These are phyloP conservation scores for Amanita subjunquillea DNA, from an alignment of 768 basidiomycete genomes.

Conservation along the genomic window DNA sequence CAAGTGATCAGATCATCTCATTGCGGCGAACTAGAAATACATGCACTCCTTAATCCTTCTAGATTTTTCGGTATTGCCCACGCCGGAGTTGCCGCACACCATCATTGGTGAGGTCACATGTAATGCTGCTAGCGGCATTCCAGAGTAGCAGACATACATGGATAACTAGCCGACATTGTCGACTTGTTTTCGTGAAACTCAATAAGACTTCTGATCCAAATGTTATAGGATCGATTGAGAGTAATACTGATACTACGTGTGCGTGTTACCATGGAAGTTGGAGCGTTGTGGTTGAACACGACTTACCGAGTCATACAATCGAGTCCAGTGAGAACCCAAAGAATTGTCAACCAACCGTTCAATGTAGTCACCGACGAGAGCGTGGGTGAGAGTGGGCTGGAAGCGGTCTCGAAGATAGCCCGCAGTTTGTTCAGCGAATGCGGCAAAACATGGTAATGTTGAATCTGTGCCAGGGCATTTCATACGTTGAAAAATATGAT, in stretches of 20 bases:
- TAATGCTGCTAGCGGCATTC: background rate
- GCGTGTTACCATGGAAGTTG: background rate
- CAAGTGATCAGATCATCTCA: conserved; percentile 10
- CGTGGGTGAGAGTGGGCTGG: conserved; percentile 82
- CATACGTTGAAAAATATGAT: background rate
- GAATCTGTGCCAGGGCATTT: conserved; percentile 46
- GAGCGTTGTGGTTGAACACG: background rate
- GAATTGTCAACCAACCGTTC: conserved; percentile 86
- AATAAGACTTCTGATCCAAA: background rate
- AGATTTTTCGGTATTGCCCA: background rate
- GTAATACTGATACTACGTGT: conserved; percentile 79
- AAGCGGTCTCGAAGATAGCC: conserved; percentile 85
- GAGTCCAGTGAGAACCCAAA: conserved; percentile 88
- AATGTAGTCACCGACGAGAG: conserved; percentile 78
- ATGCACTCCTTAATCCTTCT: background rate
- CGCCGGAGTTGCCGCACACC: background rate
- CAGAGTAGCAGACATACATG: background rate
- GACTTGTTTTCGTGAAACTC: background rate
- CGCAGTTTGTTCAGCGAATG: conserved; percentile 87
- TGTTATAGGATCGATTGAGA: conserved; percentile 74
- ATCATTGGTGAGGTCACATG: background rate
- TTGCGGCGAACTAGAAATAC: background rate
- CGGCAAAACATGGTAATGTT: conserved; percentile 79
- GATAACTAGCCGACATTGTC: background rate
- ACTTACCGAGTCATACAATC: conserved; percentile 88